Base-by-base conservation (phyloP, 2,329 filamentous ascomycete species). In the Cladosporium sp. region DNA sequence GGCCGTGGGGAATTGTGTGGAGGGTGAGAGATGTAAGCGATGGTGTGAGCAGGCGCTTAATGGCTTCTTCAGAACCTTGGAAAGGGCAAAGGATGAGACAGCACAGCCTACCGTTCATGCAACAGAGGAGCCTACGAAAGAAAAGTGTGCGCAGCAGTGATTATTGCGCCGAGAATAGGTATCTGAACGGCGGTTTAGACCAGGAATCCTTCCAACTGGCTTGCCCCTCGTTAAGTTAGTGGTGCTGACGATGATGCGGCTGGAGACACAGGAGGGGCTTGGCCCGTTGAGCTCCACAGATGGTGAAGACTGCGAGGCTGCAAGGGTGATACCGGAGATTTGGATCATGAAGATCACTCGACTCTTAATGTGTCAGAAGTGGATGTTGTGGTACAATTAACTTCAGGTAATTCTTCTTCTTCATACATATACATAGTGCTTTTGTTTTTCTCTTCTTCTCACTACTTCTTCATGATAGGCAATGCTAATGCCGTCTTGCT, bases 91-190 rank as follows among this genome's bases (percentile, higher is more conserved):
- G 12, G 22, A 33, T 15, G 42, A 15, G n/a, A 25, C 29, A 6
- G 42, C 32, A 45, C 29, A 12, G 35, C 42, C 42, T 45, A 45
- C 42, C 30, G 20, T 27, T 15, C 20, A 43, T 13, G 22, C 22
- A 27, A 27, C 22, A 27, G 22, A 27, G 22, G 22, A 27, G 4
- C 22, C 4, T 27, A 27, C 22, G 9, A 9, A 27, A 27, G 22
- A 9, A 27, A 27, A 5, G n/a, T 5, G 9, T 27, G 22, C 22
- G 22, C 22, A 27, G 22, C 22, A 27, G 22, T 9, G 22, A 27
- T 27, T 27, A 9, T 9, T 9, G 22, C 22, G 22, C 22, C 22
- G 22, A 27, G 22, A 27, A 27, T 27, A 27, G 22, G 5, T 27
- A 9, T 27, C 22, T 27, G 22, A 27, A 4, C 5, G 22, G 22